Evolutionary conservation across 345 rosid genomes (phyloP), one percentile per base, ranked within the genome.

Genomic region (Populus euphratica): DNA sequence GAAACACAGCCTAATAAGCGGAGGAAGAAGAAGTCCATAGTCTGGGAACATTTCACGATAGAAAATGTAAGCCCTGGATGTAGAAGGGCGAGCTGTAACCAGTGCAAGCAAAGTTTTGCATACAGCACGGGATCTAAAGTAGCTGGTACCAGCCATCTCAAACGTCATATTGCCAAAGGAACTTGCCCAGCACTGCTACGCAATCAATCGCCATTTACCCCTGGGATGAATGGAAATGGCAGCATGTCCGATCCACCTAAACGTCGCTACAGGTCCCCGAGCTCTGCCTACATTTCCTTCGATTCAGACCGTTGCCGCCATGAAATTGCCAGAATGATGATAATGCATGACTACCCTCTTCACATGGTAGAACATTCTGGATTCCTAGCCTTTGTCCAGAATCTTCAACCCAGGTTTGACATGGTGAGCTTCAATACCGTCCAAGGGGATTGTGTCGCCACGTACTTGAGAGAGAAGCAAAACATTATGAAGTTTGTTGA

Each of bases 101-200:
- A 87, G 73, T 95, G 99, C 91, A 95, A 90, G 76, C 97, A 93
- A 85, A 95, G 96, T 80, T 95, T 95, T 86, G 98, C 98, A n/a
- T 95, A 95, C 72, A 93, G 99, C 84, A 92, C 91, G 2, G 99
- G 99, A 72, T 83, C 91, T 1, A 93, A 95, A 82, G 99, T 95
- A 6, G 97, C 98, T 71, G 98, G 99, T 18, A 95, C 99, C 50
- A 93, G 98, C 81, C 99, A 93, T 83, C 97, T 93, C 56, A 93
- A 95, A 70, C 97, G 99, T 36, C 96, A 93, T 83, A 91, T 95
- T 72, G 94, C 90, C 8, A 95, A 92, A 79, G 99, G 98, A 71
- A 88, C 94, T 49, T 95, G 99, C 79, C 88, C 87, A 47, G 91
- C 94, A 25, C 87, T 92, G 56, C 47, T 75, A 27, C 94, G 91